These are phyloP conservation scores for Ustilago crameri DNA, from an alignment of 1,284 basidiomycete species.

Conservation along the genomic window DNA sequence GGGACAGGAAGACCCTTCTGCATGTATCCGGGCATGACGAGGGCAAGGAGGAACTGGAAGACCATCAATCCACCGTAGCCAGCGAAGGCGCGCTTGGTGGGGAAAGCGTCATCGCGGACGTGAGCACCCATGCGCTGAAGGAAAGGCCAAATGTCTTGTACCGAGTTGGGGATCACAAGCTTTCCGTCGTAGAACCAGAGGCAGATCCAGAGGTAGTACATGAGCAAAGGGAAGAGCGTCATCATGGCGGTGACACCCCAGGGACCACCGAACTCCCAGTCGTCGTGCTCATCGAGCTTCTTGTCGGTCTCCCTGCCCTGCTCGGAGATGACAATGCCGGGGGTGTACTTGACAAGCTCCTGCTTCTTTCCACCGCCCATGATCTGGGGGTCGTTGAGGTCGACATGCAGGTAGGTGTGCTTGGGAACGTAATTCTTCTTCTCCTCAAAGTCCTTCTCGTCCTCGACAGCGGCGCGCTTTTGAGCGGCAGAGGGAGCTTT, in stretches of 20 bases:
- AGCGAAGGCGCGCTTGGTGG: conserved; percentile 79
- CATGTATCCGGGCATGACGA: conserved; percentile 87
- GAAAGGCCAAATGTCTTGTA: conserved; percentile 83
- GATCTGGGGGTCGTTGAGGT: conserved; percentile 65
- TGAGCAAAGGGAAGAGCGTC: conserved; percentile 87
- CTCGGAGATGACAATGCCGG: conserved; percentile 66
- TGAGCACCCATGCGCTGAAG: conserved; percentile 84
- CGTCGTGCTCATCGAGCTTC: conserved; percentile 64
- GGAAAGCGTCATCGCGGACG: conserved; percentile 87
- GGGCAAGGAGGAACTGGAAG: conserved; percentile 89
- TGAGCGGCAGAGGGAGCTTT: conserved; percentile 25
- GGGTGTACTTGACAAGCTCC: conserved; percentile 57
- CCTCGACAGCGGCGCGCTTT: conserved; percentile 38
- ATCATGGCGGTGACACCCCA: conserved; percentile 92
- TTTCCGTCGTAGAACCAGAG: conserved; percentile 94
- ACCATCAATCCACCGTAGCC: conserved; percentile 85
- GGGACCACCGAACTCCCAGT: conserved; percentile 90
- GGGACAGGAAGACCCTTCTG: conserved; percentile 77
- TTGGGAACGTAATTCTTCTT: conserved; percentile 47
- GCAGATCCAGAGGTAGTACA: conserved; percentile 99
- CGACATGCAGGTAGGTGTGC: conserved; percentile 59
- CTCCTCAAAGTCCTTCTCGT: conserved; percentile 28
- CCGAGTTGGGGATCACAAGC: conserved; percentile 79
- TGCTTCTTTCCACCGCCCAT: conserved; percentile 63
- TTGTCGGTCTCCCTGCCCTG: conserved; percentile 64